Evolutionary conservation across 768 basidiomycete species (phyloP).

Genomic region (Hypholoma sublateritium): DNA sequence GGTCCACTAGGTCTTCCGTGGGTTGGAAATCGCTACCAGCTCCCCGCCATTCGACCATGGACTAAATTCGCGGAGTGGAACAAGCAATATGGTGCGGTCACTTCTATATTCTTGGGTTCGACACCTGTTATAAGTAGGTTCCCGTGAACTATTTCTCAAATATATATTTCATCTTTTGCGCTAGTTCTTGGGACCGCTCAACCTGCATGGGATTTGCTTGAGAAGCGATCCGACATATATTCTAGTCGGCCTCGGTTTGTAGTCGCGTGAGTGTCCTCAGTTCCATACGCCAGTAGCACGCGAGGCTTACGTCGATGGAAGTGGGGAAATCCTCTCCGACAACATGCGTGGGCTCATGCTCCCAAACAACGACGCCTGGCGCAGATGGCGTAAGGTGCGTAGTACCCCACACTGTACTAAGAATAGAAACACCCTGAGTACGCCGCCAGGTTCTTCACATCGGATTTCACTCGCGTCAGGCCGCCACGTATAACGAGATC

Average conservation of each 20-base stretch:
- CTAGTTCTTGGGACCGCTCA: slow-evolving; percentile 44
- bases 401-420: background rate
- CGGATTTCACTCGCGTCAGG: slow-evolving; percentile 40
- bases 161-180: background rate
- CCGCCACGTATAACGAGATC: slow-evolving; percentile 43
- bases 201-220: slow-evolving; percentile 30
- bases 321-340: slow-evolving; percentile 46
- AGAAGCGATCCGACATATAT: slow-evolving; percentile 49
- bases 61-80: slow-evolving; percentile 48
- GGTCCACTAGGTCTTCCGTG: slow-evolving; percentile 44
- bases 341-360: slow-evolving; percentile 47
- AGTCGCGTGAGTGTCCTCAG: slow-evolving; percentile 31
- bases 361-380: slow-evolving; percentile 43
- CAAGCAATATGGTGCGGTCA: slow-evolving; percentile 43
- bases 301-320: slow-evolving; percentile 8
- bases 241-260: slow-evolving; percentile 49
- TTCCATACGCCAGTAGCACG: background rate
- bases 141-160: too few species aligned
- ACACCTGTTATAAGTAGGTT: slow-evolving; percentile 40
- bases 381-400: slow-evolving; percentile 44
- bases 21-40: slow-evolving; percentile 45
- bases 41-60: slow-evolving; percentile 48
- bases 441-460: slow-evolving; percentile 38
- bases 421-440: background rate
- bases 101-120: slow-evolving; percentile 41